These are phyloP conservation scores for Fusarium torulosum DNA, from an alignment of 2,329 filamentous ascomycete species.

Conservation along the genomic window DNA sequence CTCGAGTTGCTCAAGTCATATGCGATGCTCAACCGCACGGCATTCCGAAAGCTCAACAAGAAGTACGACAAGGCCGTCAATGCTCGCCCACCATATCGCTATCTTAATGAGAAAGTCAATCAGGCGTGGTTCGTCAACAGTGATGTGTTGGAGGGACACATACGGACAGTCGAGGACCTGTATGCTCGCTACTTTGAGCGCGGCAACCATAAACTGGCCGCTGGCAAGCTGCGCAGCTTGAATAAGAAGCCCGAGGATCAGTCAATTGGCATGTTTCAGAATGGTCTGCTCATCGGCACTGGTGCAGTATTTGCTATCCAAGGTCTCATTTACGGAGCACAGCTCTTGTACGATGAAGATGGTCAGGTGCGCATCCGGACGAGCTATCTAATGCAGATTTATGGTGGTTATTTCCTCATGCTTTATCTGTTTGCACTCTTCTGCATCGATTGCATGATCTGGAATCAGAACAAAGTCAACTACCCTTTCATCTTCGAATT, in stretches of 20 bases:
- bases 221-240: slow-evolving; percentile 84
- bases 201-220: slow-evolving; percentile 92
- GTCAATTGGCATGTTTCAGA: slow-evolving; percentile 70
- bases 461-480: slow-evolving; percentile 88
- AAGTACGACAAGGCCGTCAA: slow-evolving; percentile 96
- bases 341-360: slow-evolving; percentile 66
- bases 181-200: slow-evolving; percentile 96
- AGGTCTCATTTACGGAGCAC: slow-evolving; percentile 70
- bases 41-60: slow-evolving; percentile 97
- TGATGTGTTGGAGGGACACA: slow-evolving; percentile 82
- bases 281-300: slow-evolving; percentile 75
- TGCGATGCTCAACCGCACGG: slow-evolving; percentile 88
- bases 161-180: slow-evolving; percentile 86
- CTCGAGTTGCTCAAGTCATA: slow-evolving; percentile 94
- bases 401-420: slow-evolving; percentile 90
- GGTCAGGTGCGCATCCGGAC: slow-evolving; percentile 64
- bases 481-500: slow-evolving; percentile 98
- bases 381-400: slow-evolving; percentile 85
- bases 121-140: slow-evolving; percentile 92
- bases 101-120: slow-evolving; percentile 92
- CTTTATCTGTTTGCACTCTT: slow-evolving; percentile 86
- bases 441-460: slow-evolving; percentile 84
- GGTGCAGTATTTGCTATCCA: slow-evolving; percentile 76
- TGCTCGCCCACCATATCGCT: slow-evolving; percentile 80
- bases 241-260: slow-evolving; percentile 68